Evolutionary conservation across 1,284 basidiomycete genomes (phyloP).

Genomic region (Phylloporus sp.): DNA sequence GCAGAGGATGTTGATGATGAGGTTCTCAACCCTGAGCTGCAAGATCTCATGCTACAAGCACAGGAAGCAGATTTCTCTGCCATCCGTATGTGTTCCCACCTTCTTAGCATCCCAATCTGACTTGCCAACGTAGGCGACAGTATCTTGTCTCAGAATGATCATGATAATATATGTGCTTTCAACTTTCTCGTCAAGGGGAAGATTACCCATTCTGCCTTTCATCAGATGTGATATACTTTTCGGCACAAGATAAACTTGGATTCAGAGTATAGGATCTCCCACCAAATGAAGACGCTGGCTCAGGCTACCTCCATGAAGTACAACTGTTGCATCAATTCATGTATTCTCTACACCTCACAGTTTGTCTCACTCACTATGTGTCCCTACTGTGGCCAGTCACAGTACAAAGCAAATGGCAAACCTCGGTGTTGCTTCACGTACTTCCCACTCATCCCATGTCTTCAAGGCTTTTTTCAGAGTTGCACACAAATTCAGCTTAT

Average conservation of each 20-base stretch:
- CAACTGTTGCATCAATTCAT: constrained; percentile 2
- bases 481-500: neutral
- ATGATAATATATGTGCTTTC: too few species aligned
- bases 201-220: neutral
- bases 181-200: too few species aligned
- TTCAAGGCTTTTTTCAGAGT: constrained; percentile 5
- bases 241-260: neutral
- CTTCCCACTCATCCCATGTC: neutral
- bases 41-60: too few species aligned
- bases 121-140: too few species aligned
- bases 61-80: too few species aligned
- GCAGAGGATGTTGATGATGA: too few species aligned
- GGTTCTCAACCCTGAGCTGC: too few species aligned
- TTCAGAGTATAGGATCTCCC: neutral
- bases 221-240: neutral
- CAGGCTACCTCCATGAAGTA: neutral
- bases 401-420: neutral
- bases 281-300: neutral
- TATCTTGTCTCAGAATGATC: too few species aligned
- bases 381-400: neutral
- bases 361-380: neutral
- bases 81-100: too few species aligned
- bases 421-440: neutral
- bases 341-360: neutral
- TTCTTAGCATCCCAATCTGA: too few species aligned